These are phyloP conservation scores for Acanthamoeba sp. DNA, from an alignment of 208 protist genomes.

Conservation along the genomic window DNA sequence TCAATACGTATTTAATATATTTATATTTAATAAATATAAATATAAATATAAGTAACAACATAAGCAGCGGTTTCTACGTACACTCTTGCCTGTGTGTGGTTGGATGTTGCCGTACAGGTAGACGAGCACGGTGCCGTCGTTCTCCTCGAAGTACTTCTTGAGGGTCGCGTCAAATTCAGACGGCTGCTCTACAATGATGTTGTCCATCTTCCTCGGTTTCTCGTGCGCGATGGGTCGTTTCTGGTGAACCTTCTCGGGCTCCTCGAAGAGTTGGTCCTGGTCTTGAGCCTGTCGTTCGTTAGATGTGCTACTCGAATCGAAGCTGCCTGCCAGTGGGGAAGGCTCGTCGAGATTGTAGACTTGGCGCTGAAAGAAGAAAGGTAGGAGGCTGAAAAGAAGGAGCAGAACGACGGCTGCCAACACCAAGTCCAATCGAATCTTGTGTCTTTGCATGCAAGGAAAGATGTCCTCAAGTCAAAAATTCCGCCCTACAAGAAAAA, in stretches of 20 bases:
- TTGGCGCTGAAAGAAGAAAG: neutral
- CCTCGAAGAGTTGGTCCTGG: neutral
- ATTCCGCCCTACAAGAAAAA: neutral
- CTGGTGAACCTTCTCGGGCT: neutral
- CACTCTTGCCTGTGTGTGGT: neutral
- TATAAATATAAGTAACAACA: too few relatives aligned
- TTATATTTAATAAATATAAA: too few relatives aligned
- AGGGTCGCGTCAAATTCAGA: neutral
- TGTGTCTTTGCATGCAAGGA: too few relatives aligned
- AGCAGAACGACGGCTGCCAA: neutral
- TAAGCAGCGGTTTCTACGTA: too few relatives aligned
- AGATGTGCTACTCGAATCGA: too few relatives aligned
- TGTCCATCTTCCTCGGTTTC: neutral
- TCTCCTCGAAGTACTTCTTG: neutral
- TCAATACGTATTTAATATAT: too few relatives aligned
- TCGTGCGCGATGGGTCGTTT: neutral
- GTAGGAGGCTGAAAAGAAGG: neutral
- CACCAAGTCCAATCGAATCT: neutral
- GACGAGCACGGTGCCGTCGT: neutral
- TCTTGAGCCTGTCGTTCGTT: too few relatives aligned
- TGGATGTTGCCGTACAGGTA: slow-evolving; percentile 9
- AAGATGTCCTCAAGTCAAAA: too few relatives aligned
- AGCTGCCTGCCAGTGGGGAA: neutral
- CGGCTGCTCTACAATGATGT: neutral
- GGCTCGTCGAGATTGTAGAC: neutral